phyloP scores from a whole-genome alignment of 768 basidiomycete genomes.

The Boletellus ananiceps region DNA sequence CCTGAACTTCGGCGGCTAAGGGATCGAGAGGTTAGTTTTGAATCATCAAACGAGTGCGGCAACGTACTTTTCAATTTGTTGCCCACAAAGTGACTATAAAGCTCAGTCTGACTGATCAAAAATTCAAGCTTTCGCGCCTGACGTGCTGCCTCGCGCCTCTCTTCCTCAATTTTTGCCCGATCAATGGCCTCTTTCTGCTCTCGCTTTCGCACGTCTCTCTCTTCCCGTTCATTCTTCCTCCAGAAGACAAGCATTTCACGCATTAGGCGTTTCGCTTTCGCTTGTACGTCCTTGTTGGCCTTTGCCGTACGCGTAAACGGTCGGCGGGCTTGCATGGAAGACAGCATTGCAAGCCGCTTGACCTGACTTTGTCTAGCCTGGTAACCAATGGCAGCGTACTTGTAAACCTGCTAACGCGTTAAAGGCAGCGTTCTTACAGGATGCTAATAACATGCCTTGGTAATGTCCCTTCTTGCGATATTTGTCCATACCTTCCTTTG shows the following conservation, averaged over 20 bases:
- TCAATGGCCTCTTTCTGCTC: slow-evolving; percentile 94
- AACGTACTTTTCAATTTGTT: slow-evolving; percentile 86
- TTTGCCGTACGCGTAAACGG: slow-evolving; percentile 74
- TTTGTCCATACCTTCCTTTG: slow-evolving; percentile 89
- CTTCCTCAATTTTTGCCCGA: slow-evolving; percentile 83
- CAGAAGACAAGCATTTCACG: slow-evolving; percentile 96
- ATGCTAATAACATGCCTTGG: slow-evolving; percentile 49
- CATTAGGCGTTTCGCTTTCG: slow-evolving; percentile 83
- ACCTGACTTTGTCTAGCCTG: slow-evolving; percentile 62
- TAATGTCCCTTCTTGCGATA: slow-evolving; percentile 79
- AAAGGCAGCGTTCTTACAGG: slow-evolving; percentile 2
- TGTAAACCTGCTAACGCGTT: slow-evolving; percentile 58
- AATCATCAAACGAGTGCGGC: slow-evolving; percentile 8
- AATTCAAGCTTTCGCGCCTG: slow-evolving; percentile 97
- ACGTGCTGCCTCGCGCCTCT: slow-evolving; percentile 87
- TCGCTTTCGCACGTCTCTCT: slow-evolving; percentile 85
- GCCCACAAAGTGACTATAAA: slow-evolving; percentile 98
- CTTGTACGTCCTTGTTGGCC: slow-evolving; percentile 75
- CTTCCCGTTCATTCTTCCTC: slow-evolving; percentile 98
- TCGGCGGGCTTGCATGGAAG: slow-evolving; percentile 72
- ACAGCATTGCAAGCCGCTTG: slow-evolving; percentile 72
- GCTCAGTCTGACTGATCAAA: slow-evolving; percentile 95
- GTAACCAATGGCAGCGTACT: slow-evolving; percentile 64
- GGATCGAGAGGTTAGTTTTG: slow-evolving; percentile 11
- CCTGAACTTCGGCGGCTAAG: slow-evolving; percentile 74